A percentile compares a stretch with the other conserved stretches of the same genome.
These are phyloP conservation scores for Sordariomycetes sp. DNA, from an alignment of 2,329 filamentous ascomycete species.

Conservation along the genomic window DNA sequence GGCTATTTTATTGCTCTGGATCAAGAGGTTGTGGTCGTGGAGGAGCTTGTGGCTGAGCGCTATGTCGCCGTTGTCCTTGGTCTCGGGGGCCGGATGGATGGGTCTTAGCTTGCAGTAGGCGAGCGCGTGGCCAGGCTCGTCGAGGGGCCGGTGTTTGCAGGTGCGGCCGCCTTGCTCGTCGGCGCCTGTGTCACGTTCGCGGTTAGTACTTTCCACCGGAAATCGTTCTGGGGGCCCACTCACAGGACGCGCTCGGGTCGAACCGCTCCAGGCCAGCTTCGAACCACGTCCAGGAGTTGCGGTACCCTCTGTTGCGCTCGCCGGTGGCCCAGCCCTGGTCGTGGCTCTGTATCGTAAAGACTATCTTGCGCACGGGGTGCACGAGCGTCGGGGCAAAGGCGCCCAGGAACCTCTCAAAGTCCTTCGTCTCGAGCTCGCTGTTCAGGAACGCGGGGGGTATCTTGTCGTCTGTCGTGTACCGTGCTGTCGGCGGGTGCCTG, in stretches of 20 bases:
- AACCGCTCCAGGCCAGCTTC: constrained; percentile 47
- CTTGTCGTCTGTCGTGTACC: background rate
- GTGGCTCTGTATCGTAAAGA: constrained; percentile 41
- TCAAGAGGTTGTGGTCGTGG: constrained; percentile 21
- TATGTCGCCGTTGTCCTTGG: constrained; percentile 4
- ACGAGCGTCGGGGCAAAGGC: constrained; percentile 8
- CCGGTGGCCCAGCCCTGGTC: constrained; percentile 45
- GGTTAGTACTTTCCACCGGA: background rate
- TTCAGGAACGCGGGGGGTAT: background rate
- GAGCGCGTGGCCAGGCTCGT: constrained; percentile 8
- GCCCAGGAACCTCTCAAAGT: background rate
- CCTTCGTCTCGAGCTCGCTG: background rate
- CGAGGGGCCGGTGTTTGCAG: background rate
- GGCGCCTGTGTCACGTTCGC: background rate
- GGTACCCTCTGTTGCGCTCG: constrained; percentile 23
- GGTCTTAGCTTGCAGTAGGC: constrained; percentile 22
- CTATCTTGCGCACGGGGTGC: constrained; percentile 43
- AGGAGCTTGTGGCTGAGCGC: constrained; percentile 24
- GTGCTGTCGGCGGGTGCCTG: constrained; percentile 6
- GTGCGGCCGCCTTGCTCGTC: background rate
- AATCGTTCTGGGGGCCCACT: constrained; percentile 3
- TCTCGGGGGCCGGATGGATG: constrained; percentile 15
- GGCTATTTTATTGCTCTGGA: constrained; percentile 33
- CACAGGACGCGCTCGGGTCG: constrained; percentile 11
- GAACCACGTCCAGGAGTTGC: constrained; percentile 47